Conservation (phyloP, 2,329 filamentous ascomycete genomes). For the Decorospora gaudefroyi region DNA sequence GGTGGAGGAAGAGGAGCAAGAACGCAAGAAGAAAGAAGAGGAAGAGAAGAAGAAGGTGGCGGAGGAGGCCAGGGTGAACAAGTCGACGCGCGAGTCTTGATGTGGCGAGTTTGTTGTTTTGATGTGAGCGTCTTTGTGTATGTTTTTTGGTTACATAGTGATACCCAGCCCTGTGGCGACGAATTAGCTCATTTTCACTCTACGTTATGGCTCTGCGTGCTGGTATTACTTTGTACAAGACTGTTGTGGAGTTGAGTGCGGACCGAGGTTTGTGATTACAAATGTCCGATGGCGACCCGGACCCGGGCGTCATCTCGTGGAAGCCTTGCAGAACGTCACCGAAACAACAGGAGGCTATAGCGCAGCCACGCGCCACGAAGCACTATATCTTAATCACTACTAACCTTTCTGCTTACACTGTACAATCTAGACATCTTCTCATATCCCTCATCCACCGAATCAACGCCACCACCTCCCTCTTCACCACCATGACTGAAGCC, state of each 20-base stretch:
- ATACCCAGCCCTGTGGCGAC: too few species aligned
- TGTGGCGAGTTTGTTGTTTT: neutral
- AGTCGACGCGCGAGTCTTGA: slow-evolving; percentile 28
- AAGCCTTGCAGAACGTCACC: slow-evolving; percentile 45
- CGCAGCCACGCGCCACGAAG: slow-evolving; percentile 29
- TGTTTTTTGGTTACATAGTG: slow-evolving; percentile 20
- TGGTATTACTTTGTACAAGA: too few species aligned
- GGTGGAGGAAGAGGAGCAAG: slow-evolving; percentile 17
- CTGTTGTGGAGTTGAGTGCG: too few species aligned
- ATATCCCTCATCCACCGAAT: slow-evolving; percentile 1
- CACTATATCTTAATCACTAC: slow-evolving; percentile 37
- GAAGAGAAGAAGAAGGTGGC: slow-evolving; percentile 12
- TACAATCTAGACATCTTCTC: neutral
- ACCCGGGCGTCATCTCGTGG: slow-evolving; percentile 33
- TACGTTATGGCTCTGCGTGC: too few species aligned
- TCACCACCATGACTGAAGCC: slow-evolving; percentile 21
- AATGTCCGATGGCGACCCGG: slow-evolving; percentile 39
- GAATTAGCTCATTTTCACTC: too few species aligned
- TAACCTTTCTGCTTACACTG: slow-evolving; percentile 29
- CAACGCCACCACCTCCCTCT: neutral
- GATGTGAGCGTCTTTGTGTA: slow-evolving; percentile 1
- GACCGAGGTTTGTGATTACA: slow-evolving; percentile 37
- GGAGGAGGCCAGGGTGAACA: slow-evolving; percentile 23
- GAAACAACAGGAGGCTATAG: slow-evolving; percentile 27
- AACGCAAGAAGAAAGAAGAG: slow-evolving; percentile 13